Percentiles rank a stretch among this genome's conserved stretches.
phyloP scores from a whole-genome alignment of 1,284 basidiomycete genomes.

The Ustilago xerochloae region DNA sequence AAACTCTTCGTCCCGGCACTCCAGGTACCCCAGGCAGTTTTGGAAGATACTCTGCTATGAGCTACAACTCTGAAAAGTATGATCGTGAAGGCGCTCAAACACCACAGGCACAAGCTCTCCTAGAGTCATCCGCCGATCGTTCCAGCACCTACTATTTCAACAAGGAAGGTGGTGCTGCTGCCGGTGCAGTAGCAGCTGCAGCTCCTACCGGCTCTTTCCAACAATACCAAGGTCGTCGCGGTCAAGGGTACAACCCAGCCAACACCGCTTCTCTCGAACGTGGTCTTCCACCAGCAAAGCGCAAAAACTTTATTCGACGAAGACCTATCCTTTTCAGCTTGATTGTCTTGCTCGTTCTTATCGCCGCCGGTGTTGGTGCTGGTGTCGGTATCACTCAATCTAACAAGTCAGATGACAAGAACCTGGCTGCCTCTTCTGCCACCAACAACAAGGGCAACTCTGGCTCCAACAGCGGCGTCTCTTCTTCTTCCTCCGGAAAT shows the following conservation, averaged over 20 bases:
- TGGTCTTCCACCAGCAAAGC: constrained; percentile 15
- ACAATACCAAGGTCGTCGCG: constrained; percentile 36
- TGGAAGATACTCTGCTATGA: constrained; percentile 33
- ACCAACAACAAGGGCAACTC: constrained; percentile 7
- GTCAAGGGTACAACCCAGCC: constrained; percentile 45
- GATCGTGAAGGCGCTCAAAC: constrained; percentile 24
- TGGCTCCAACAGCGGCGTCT: constrained; percentile 8
- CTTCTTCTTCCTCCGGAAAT: constrained; percentile 2
- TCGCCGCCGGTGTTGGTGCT: constrained; percentile 46
- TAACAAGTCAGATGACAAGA: constrained; percentile 42
- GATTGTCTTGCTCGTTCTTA: constrained; percentile 40
- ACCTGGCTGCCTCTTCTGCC: constrained; percentile 13
- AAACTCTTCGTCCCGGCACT: constrained; percentile 42
- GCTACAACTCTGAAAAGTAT: constrained; percentile 36
- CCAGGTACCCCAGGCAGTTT: constrained; percentile 32
- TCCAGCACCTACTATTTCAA: constrained; percentile 52
- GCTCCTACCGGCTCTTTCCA: constrained; percentile 8
- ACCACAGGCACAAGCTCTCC: constrained; percentile 28
- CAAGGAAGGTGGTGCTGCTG: constrained; percentile 44
- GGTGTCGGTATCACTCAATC: constrained; percentile 39
- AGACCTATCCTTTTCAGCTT: constrained; percentile 35
- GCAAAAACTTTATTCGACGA: constrained; percentile 30
- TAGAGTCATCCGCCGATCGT: constrained; percentile 9
- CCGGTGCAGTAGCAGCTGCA: constrained; percentile 12
- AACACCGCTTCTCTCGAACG: constrained; percentile 17